These are phyloP conservation scores for Fusarium sp. DNA, from an alignment of 2,329 filamentous ascomycete genomes.

Conservation along the genomic window DNA sequence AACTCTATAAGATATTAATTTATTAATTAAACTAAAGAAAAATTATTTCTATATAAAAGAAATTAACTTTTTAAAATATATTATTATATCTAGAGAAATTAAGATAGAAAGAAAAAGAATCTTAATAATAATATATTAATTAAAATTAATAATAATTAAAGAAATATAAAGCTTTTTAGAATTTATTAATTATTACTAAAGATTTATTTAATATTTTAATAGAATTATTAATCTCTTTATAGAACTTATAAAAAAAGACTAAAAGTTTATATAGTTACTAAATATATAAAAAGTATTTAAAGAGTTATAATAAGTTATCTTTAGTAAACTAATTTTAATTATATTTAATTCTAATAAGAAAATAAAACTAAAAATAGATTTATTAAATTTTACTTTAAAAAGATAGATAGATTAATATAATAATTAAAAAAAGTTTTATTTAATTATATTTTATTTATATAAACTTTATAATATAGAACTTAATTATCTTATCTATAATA, in stretches of 20 bases:
- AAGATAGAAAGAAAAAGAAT: constrained; percentile 33
- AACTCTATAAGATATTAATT: constrained; percentile 25
- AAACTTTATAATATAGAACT: too few species aligned
- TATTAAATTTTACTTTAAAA: background rate
- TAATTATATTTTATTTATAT: too few species aligned
- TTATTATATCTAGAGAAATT: constrained; percentile 18
- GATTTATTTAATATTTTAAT: too few species aligned
- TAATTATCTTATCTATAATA: too few species aligned
- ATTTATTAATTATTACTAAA: too few species aligned
- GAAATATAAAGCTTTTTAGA: constrained; percentile 26
- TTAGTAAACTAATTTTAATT: background rate
- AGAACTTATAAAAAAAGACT: too few species aligned
- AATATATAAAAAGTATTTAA: background rate
- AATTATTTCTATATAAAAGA: constrained; percentile 28
- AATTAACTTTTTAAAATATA: constrained; percentile 28
- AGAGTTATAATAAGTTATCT: background rate
- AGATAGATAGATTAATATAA: background rate
- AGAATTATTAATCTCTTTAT: too few species aligned
- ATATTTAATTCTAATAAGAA: background rate
- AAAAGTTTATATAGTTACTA: background rate
- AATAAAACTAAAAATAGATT: background rate
- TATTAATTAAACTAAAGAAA: constrained; percentile 34
- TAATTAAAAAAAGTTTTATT: too few species aligned
- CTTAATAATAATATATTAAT: constrained; percentile 7
- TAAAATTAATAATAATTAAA: background rate